Base-by-base conservation (phyloP, 768 basidiomycete species). In the Pleurotus salmoneostramineus region DNA sequence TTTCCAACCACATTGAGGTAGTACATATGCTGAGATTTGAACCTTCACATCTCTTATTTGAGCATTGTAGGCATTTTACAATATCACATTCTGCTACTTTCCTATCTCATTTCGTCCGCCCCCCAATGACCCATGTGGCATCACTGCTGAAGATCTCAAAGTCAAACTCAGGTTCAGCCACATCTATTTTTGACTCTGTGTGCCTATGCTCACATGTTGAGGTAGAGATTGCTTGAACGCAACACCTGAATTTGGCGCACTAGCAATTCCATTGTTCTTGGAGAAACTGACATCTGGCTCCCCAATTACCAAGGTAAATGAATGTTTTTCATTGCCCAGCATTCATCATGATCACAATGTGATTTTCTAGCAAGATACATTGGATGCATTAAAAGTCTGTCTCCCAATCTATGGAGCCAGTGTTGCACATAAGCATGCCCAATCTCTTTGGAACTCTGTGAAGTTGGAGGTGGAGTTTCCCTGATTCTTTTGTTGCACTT, bases 11-110 rank as follows among this genome's bases (percentile, higher is more conserved):
- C 59, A 76, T 93, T 36, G 95, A 98, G 75, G 96, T 94, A 64
- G 60, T 83, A 65, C 35, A 8, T 37, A 27, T 27, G 21, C 21
- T 27, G 21, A 27, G 21, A 27, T 17, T 58, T 50, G 8, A 46
- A 44, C 3, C 21, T 31, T 31, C 6, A 11, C 17, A 21, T 21
- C 42, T 37, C 15, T 48, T 31, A 42, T 11, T n/a, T 48, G 15
- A 11, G 32, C 14, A 35, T 10, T 33, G 36, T 35, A 32, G 94
- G 83, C 88, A 52, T 76, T 98, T 49, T 98, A 96, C 74, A 93
- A 98, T 65, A 87, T 98, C 68, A 91, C 88, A 0, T 98, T 95
- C 70, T 98, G 97, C 70, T 99, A 99, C 70, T 99, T 98, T 73
- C 97, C 97, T 0, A 98, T 99, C 57, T 93, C 94, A 0, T 99